Evolutionary conservation across 306 rosid genomes (phyloP), one percentile per base, ranked within the genome.

Genomic region (Astragalus glycyphyllos): DNA sequence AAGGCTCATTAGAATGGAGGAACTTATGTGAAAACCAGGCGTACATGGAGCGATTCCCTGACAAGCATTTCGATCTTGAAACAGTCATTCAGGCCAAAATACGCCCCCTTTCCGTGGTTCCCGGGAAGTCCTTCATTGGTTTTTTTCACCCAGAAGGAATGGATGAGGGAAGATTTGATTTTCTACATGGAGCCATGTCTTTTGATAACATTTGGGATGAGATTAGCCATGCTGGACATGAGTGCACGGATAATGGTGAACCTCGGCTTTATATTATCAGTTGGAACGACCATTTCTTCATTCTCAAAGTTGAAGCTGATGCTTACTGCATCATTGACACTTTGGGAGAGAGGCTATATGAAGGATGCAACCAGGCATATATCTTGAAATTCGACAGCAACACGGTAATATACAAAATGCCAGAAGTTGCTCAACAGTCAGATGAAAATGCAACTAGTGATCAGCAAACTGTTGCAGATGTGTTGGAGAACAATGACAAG

Each of bases 181-280:
- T 95, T 79, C 83, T 95, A 72, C 97, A 79, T 0, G 96, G 96
- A 55, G 99, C 97, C 59, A 89, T 95, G 99, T 89, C 96, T 42
- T 91, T 95, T 17, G 99, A 95, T 79, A 91, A 87, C 86, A 95
- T 95, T 44, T 95, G 99, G 99, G 99, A 95, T 59, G 99, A 95
- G 83, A 91, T 95, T 64, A 90, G 86, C 81, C 84, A 72, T 6
- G 77, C 78, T 34, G 96, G 76, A 64, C 77, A 76, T 0, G 87
- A 86, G 41, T 87, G 86, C 75, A 66, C 74, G 9, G 59, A 71
- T 44, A 82, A 67, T 34, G 76, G 68, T 10, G 93, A 88, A 75
- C 86, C 97, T n/a, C 86, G 76, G 48, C 79, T 95, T 76, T 95
- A 82, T 34, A 85, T 95, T 23, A 92, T 95, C 47, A 87, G 99